A percentile compares a stretch with the other conserved stretches of the same genome.
phyloP scores from a whole-genome alignment of 2,329 filamentous ascomycete genomes.

The Podosphaera fusca region DNA sequence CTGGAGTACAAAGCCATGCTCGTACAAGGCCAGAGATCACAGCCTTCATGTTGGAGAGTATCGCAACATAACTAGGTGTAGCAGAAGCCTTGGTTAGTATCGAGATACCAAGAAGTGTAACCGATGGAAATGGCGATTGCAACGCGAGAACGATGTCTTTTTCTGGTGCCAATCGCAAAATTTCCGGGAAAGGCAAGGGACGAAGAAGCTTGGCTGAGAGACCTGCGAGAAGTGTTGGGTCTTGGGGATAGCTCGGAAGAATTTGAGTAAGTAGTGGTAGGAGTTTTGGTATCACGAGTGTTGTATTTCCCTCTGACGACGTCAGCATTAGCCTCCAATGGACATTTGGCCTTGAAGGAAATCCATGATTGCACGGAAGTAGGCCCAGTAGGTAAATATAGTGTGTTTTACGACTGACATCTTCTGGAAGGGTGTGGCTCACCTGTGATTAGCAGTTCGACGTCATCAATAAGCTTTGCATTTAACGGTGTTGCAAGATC shows the following conservation, averaged over 20 bases:
- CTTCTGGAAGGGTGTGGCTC: conserved; percentile 2
- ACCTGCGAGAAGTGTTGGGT: conserved; percentile 27
- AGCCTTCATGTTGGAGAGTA: conserved; percentile 25
- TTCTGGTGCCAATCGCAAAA: conserved; percentile 27
- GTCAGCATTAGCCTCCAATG: neutral
- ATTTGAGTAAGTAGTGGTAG: conserved; percentile 30
- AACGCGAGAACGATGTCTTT: conserved; percentile 29
- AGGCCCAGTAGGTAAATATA: neutral
- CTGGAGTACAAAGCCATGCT: conserved; percentile 28
- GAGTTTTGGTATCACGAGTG: conserved; percentile 26
- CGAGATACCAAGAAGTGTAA: conserved; percentile 32
- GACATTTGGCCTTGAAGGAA: neutral
- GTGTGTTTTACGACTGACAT: neutral
- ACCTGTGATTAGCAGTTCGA: conserved; percentile 35
- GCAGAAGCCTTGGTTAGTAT: conserved; percentile 31
- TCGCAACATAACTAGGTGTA: conserved; percentile 24
- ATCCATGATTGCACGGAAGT: neutral
- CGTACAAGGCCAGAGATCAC: conserved; percentile 25
- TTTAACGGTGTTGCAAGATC: conserved; percentile 22
- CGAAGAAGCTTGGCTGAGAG: conserved; percentile 32
- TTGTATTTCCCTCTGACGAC: conserved; percentile 26
- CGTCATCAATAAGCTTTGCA: conserved; percentile 31
- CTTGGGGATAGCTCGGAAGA: conserved; percentile 26
- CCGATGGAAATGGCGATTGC: conserved; percentile 28
- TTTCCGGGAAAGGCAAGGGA: conserved; percentile 27